Base-by-base conservation (phyloP, 2,329 filamentous ascomycete species). In the Balansia obtecta region DNA sequence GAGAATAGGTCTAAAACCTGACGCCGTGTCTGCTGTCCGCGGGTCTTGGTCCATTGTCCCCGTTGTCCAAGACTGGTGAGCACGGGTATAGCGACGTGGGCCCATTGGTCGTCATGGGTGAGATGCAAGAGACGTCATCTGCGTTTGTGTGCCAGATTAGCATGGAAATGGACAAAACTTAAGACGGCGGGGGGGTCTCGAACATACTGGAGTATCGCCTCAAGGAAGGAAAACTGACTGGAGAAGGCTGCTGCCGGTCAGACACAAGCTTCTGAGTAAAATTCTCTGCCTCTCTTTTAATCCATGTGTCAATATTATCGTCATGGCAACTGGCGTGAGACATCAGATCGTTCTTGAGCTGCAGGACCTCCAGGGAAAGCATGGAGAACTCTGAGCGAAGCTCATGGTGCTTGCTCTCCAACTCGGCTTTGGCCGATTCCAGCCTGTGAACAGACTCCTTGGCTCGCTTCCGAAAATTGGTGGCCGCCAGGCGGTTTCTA, bases 301-400 rank as follows among this genome's bases (percentile, higher is more conserved):
- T 49, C 50, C 50, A 52, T 3, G 16, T 13, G 22, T 52, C 50
- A 18, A 52, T 49, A 9, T 41, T 49, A 10, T 37, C 27, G 20
- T 52, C 50, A 8, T 30, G 41, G 18, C 50, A 52, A 4, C 13
- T 11, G 2, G 41, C 46, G 9, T 52, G 50, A 5, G n/a, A n/a
- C 46, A 52, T 49, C 12, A 52, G 20, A 8, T 49, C 41, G 20
- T 45, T 42, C 18, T 52, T 52, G 22, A 52, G 46, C 50, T 49
- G 32, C 9, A 52, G n/a, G 2, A 49, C 32, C n/a, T 49, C 46
- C 6, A 30, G 30, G 10, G 41, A 34, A 9, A 52, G 50, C 16
- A 45, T 37, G 16, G 18, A 22, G 33, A 27, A 37, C 5, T 52
- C 37, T 2, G 46, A 15, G 27, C 34, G 32, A 15, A 49, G 46